phyloP scores from a whole-genome alignment of 768 basidiomycete genomes.

The Suillus hirtellus region DNA sequence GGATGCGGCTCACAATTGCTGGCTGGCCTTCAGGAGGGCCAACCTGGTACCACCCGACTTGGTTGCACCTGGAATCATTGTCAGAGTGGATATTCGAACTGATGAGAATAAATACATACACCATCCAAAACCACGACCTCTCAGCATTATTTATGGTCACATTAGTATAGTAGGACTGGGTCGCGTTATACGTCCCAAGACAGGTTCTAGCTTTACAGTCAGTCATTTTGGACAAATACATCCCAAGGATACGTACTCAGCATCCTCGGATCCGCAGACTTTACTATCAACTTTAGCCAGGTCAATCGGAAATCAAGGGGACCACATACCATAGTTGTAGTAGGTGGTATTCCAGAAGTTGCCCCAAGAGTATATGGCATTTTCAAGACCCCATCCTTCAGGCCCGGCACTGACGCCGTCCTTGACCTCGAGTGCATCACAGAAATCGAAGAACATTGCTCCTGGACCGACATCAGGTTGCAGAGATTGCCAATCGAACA shows the following conservation, averaged over 20 bases:
- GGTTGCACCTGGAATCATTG: conserved; percentile 54
- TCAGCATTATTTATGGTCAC: conserved; percentile 51
- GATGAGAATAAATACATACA: conserved; percentile 39
- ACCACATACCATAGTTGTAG: conserved; percentile 41
- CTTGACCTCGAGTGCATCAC: conserved; percentile 41
- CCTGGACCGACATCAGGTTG: conserved; percentile 48
- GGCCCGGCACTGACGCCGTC: conserved; percentile 41
- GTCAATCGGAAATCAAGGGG: not conserved
- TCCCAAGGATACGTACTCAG: conserved; percentile 42
- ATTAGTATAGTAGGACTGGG: conserved; percentile 48
- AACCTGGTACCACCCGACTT: conserved; percentile 55
- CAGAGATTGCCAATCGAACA: conserved; percentile 67
- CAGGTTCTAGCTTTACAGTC: conserved; percentile 41
- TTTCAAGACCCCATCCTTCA: conserved; percentile 60
- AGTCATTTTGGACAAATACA: conserved; percentile 19
- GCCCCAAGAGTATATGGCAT: conserved; percentile 63
- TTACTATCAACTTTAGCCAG: conserved; percentile 8
- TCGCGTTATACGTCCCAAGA: conserved; percentile 42
- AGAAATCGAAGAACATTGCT: conserved; percentile 38
- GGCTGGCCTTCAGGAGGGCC: conserved; percentile 40
- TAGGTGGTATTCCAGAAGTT: conserved; percentile 56
- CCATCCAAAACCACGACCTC: conserved; percentile 75
- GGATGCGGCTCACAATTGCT: conserved; percentile 33
- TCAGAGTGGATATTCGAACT: not conserved
- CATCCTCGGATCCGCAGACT: conserved; percentile 50